These are phyloP conservation scores for Cladosporium sp. DNA, from an alignment of 2,329 filamentous ascomycete species.

Conservation along the genomic window DNA sequence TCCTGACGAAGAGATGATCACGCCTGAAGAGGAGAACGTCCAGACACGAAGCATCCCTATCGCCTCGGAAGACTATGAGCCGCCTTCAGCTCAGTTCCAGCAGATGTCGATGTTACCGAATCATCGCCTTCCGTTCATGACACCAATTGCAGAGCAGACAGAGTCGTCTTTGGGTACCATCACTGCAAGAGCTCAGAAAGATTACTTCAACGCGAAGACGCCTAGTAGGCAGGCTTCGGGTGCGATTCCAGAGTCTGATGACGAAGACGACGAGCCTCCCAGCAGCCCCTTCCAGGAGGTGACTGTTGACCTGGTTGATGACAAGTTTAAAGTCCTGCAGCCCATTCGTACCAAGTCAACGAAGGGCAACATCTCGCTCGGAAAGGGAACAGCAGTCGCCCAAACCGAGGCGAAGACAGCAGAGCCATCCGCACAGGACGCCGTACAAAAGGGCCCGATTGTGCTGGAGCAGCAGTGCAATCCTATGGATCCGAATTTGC, in stretches of 20 bases:
- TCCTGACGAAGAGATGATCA: conserved; percentile 38
- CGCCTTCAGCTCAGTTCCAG: conserved; percentile 69
- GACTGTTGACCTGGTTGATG: conserved; percentile 43
- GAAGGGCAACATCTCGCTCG: conserved; percentile 37
- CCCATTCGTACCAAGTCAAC: conserved; percentile 45
- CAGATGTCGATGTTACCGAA: conserved; percentile 67
- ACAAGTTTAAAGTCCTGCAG: conserved; percentile 42
- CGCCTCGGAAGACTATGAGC: conserved; percentile 79
- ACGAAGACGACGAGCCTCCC: conserved; percentile 43
- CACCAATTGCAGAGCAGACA: conserved; percentile 91
- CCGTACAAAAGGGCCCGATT: conserved; percentile 59
- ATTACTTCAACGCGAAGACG: conserved; percentile 64
- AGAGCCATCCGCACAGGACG: conserved; percentile 30
- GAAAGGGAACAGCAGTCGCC: conserved; percentile 27
- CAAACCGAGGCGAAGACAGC: conserved; percentile 25
- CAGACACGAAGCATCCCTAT: conserved; percentile 67
- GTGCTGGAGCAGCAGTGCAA: conserved; percentile 83
- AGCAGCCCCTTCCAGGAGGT: conserved; percentile 70
- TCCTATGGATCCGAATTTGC: conserved; percentile 71
- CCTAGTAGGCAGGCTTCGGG: conserved; percentile 55
- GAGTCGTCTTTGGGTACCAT: conserved; percentile 74
- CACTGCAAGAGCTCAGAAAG: conserved; percentile 51
- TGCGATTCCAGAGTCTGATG: conserved; percentile 33
- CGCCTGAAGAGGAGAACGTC: conserved; percentile 40
- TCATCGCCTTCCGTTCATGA: conserved; percentile 95